phyloP scores from a whole-genome alignment of 2,329 filamentous ascomycete genomes.

The Cladosporium phlei region DNA sequence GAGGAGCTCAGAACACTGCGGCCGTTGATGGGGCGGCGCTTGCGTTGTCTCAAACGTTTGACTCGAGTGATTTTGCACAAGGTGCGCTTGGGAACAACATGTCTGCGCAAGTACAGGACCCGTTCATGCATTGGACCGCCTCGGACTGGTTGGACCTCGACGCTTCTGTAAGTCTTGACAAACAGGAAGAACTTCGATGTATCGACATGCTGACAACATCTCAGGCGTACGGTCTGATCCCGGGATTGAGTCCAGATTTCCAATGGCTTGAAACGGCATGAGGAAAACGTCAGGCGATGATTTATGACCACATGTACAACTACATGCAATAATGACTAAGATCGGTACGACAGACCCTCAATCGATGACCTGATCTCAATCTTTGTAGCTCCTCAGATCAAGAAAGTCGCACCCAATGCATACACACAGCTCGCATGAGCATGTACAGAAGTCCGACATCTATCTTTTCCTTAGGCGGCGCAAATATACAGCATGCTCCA shows the following conservation, averaged over 20 bases:
- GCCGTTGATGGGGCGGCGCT: neutral
- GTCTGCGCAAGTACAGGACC: slow-evolving; percentile 16
- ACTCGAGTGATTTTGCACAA: neutral
- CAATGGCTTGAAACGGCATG: slow-evolving; percentile 6
- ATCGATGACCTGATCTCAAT: no score
- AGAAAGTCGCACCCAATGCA: no score
- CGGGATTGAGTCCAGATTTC: slow-evolving; percentile 9
- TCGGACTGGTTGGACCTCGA: slow-evolving; percentile 34
- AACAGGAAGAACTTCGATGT: neutral
- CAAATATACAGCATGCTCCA: no score
- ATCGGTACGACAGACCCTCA: no score
- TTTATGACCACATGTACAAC: no score
- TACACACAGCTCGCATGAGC: no score
- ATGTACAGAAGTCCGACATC: no score
- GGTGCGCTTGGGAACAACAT: slow-evolving; percentile 10
- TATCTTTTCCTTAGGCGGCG: no score
- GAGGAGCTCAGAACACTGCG: neutral
- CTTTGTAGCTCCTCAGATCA: no score
- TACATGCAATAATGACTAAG: no score
- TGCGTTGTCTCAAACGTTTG: neutral
- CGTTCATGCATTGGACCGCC: slow-evolving; percentile 31
- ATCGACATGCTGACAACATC: neutral
- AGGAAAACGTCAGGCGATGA: neutral
- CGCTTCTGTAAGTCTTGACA: slow-evolving; percentile 28
- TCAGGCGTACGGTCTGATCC: slow-evolving; percentile 8